Percentiles rank a stretch among this genome's conserved stretches.
Evolutionary conservation across 495 filamentous ascomycete species (phyloP).

Genomic region (Tetracladium marchalianum): DNA sequence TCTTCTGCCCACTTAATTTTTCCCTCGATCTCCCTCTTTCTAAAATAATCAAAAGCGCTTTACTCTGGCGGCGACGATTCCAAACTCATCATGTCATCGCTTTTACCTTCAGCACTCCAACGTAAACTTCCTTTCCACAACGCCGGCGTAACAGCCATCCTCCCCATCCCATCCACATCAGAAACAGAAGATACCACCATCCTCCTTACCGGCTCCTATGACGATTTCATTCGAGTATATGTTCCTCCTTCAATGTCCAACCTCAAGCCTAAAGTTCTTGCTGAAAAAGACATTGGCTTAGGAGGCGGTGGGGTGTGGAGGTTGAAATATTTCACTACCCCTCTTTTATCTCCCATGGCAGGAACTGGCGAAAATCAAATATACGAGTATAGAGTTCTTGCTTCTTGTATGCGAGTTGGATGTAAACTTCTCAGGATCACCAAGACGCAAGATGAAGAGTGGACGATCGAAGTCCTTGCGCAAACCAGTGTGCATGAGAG

Average conservation of each 20-base stretch:
- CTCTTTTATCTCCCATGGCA: neutral
- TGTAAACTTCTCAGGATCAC: constrained; percentile 53
- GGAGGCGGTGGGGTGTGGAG: constrained; percentile 77
- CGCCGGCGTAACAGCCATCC: constrained; percentile 82
- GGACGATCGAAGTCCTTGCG: constrained; percentile 56
- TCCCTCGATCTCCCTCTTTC: no score
- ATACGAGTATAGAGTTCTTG: constrained; percentile 51
- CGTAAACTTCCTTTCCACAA: constrained; percentile 44
- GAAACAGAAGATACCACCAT: constrained; percentile 32
- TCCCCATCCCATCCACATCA: constrained; percentile 42
- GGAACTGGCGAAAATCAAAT: constrained; percentile 5
- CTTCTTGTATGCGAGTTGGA: constrained; percentile 91
- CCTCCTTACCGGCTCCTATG: constrained; percentile 84
- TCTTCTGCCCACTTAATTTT: neutral
- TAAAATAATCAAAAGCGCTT: constrained; percentile 20
- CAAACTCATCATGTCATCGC: constrained; percentile 23
- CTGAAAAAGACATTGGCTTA: constrained; percentile 51
- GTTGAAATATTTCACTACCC: constrained; percentile 47
- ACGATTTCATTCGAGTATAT: constrained; percentile 69
- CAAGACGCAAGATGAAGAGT: constrained; percentile 28
- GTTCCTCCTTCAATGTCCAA: constrained; percentile 17
- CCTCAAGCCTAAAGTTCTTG: constrained; percentile 34
- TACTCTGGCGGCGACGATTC: constrained; percentile 67
- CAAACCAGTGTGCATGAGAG: constrained; percentile 82
- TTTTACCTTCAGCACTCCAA: constrained; percentile 1